A percentile compares a stretch with the other conserved stretches of the same genome.
Evolutionary conservation across 176 grass and related monocot genomes (phyloP).

Genomic region (Pontederia paniculata): DNA sequence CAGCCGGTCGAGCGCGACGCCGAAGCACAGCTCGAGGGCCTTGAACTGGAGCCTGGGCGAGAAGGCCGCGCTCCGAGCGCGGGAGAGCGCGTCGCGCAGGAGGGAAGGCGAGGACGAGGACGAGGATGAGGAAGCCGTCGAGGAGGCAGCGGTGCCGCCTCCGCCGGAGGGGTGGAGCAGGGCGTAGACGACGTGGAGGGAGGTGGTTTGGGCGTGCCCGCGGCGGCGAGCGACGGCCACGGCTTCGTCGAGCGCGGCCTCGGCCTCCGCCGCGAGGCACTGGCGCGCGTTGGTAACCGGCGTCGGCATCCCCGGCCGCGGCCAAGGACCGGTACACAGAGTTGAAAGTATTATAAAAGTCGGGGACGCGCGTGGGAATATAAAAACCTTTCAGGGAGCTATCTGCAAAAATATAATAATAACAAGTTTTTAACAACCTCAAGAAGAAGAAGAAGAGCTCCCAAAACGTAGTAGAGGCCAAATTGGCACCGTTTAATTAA

Average conservation of each 20-base stretch:
- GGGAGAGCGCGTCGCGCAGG: conserved; percentile 61
- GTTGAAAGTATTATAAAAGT: not conserved
- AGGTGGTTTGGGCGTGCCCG: conserved; percentile 28
- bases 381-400: not conserved
- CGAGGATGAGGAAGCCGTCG: not conserved
- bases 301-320: conserved; percentile 26
- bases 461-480: no score
- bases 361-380: no score
- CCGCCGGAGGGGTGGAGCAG: conserved; percentile 12
- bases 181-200: conserved; percentile 43
- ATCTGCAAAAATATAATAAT: not conserved
- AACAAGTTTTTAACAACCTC: not conserved
- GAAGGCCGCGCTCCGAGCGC: conserved; percentile 55
- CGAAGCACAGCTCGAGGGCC: conserved; percentile 81
- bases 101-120: conserved; percentile 11
- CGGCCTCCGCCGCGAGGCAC: conserved; percentile 30
- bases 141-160: not conserved
- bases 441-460: not conserved
- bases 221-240: conserved; percentile 23
- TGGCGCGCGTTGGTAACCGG: conserved; percentile 24
- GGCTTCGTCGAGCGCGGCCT: conserved; percentile 26
- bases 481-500: no score
- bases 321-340: conserved; percentile 17
- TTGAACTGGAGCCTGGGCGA: conserved; percentile 75
- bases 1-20: conserved; percentile 59